Base-by-base conservation (phyloP, 108 stramenopile genomes). In the Skeletonema costatum region DNA sequence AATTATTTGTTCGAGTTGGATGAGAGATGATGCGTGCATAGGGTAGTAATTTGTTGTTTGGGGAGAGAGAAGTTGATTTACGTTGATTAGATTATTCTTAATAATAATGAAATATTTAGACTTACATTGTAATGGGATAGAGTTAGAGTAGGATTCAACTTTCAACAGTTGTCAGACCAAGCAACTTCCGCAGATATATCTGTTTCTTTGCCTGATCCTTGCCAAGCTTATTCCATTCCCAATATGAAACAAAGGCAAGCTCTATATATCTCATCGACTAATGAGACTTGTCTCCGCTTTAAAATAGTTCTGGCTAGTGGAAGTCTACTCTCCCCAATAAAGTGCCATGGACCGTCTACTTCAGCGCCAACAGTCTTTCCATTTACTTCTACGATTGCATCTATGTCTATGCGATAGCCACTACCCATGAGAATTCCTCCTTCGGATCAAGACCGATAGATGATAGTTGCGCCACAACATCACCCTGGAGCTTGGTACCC, bases 331-430 rank as follows among this genome's bases (percentile, higher is more conserved):
- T 17, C 66, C 6, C 38, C 64, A 14, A 90, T 68, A 60, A 87
- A 95, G 71, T 95, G 94, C 4, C 85, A 85, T 4, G 94, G 94
- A 25, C 94, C 94, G 60, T 95, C 94, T 2, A 95, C 90, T 83
- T 95, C 94, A 35, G 93, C 83, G 11, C 92, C 92, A 32, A 93
- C 80, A 32, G 66, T 75, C 10, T 65, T 29, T 14, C 82, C 78
- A 36, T 59, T 11, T 14, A 74, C 29, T 29, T 66, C 32, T 0
- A 74, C 73, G 16, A 74, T 19, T 29, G 50, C 64, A 66, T 74
- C 73, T 7, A 74, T 5, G 16, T 74, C 73, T 7, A 74, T 5
- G 16, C 32, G 39, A 30, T 74, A 74, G 2, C 73, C 73, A 29
- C 64, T 66, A 1, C 19, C 25, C 32, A 62, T 51, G n/a, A 65